phyloP scores from a whole-genome alignment of 257 asterid species.

The Parsonsia alboflavescens region DNA sequence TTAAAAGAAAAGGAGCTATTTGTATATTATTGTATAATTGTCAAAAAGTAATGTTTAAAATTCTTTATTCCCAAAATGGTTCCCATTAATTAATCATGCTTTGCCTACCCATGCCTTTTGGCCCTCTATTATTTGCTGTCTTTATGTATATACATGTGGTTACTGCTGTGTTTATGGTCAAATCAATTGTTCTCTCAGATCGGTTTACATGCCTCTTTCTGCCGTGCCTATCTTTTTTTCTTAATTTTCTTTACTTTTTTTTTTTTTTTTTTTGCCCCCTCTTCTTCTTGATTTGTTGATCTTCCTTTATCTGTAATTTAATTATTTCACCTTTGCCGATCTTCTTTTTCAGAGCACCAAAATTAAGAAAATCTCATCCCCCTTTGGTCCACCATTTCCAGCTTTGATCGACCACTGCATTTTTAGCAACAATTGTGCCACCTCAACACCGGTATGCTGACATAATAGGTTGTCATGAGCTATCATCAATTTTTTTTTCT shows the following conservation, averaged over 20 bases:
- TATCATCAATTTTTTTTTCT: neutral
- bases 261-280: too few relatives aligned
- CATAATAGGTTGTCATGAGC: neutral
- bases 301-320: neutral
- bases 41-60: neutral
- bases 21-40: neutral
- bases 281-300: neutral
- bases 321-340: neutral
- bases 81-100: neutral
- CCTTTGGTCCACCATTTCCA: constrained; percentile 6
- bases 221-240: neutral
- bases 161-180: neutral
- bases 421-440: neutral
- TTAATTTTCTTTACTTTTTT: neutral
- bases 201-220: neutral
- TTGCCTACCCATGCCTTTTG: constrained; percentile 2
- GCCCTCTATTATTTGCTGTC: neutral
- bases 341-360: neutral
- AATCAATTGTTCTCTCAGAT: neutral
- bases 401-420: neutral
- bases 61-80: neutral
- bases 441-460: neutral
- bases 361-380: neutral
- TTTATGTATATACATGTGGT: neutral
- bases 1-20: too few relatives aligned